These are phyloP conservation scores for Hylodesmum podocarpum DNA, from an alignment of 306 rosid genomes.

Conservation along the genomic window DNA sequence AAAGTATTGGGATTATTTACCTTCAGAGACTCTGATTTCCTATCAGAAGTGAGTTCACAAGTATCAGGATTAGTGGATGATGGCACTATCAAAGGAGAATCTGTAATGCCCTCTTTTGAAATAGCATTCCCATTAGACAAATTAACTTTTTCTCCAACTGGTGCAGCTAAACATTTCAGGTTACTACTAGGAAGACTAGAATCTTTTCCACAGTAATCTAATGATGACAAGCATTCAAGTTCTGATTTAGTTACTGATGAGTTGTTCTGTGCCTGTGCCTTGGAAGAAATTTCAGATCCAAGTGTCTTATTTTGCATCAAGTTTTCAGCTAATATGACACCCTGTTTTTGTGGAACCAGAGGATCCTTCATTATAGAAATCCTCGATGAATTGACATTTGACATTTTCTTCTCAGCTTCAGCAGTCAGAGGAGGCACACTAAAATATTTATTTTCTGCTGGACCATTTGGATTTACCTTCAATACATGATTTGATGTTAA, in stretches of 20 bases:
- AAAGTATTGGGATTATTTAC: conserved; percentile 36
- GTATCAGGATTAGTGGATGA: conserved; percentile 27
- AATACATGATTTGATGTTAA: conserved; percentile 36
- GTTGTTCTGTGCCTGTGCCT: conserved; percentile 19
- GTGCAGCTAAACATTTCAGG: conserved; percentile 23
- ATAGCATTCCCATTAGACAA: conserved; percentile 24
- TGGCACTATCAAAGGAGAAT: conserved; percentile 23
- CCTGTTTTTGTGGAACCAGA: conserved; percentile 25
- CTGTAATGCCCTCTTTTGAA: conserved; percentile 33
- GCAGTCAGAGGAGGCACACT: conserved; percentile 22
- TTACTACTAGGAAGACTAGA: conserved; percentile 14
- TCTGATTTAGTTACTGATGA: conserved; percentile 28
- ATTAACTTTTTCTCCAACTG: conserved; percentile 20
- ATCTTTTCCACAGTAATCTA: conserved; percentile 28
- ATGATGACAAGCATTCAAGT: conserved; percentile 30
- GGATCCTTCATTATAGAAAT: conserved; percentile 27
- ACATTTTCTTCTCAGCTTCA: conserved; percentile 38
- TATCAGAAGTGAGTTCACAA: conserved; percentile 27
- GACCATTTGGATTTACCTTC: conserved; percentile 45
- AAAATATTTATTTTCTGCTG: conserved; percentile 31
- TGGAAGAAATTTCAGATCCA: conserved; percentile 33
- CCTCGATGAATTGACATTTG: conserved; percentile 34
- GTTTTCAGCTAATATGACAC: conserved; percentile 25
- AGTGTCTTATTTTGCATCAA: conserved; percentile 31
- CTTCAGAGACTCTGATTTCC: conserved; percentile 33